Evolutionary conservation across 371 early-diverging fungal genomes (phyloP), one percentile per base, ranked within the genome.

Genomic region (Cladochytrium tenue): DNA sequence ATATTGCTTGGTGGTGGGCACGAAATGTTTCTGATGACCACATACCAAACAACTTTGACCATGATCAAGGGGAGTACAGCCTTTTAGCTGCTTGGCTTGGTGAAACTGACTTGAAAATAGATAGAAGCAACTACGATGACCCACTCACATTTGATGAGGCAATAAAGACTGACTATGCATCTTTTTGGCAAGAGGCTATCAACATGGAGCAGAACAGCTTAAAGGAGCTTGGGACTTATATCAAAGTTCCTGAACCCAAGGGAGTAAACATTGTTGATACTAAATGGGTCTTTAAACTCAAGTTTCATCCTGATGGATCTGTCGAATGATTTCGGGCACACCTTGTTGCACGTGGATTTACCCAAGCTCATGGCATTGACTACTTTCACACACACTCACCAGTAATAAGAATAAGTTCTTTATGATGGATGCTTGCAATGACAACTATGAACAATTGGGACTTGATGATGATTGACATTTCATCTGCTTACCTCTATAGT

Each of bases 221-320:
- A n/a, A 32, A 20, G 43, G 43, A 52, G n/a, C 28, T 36, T 13
- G 51, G 31, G 7, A 59, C 59, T 1, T 65, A 30, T 30, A 2
- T 30, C 10, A 51, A 58, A 51, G 32, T 58, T 15, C 55, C 53
- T 13, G 15, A 28, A 3, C 59, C 58, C 0, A 1, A 65, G 25
- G 52, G 51, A 20, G 51, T 53, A 17, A 34, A 65, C 23, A 56
- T 61, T 7, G 56, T 79, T 35, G 58, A 57, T 0, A 63, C 50
- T 27, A 70, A 61, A 59, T 79, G 78, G 78, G 78, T 80, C 26
- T 80, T 72, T 51, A 50, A 50, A 25, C 31, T 70, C 0, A 80
- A 80, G 57, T 51, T 51, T 17, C 50, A 75, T 30, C n/a, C 66
- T 10, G 66, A 70, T 52, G 74, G 76, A 10, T 53, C 4, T 26